Base-by-base conservation (phyloP, 2,329 filamentous ascomycete genomes). In the Colletotrichum aenigma region DNA sequence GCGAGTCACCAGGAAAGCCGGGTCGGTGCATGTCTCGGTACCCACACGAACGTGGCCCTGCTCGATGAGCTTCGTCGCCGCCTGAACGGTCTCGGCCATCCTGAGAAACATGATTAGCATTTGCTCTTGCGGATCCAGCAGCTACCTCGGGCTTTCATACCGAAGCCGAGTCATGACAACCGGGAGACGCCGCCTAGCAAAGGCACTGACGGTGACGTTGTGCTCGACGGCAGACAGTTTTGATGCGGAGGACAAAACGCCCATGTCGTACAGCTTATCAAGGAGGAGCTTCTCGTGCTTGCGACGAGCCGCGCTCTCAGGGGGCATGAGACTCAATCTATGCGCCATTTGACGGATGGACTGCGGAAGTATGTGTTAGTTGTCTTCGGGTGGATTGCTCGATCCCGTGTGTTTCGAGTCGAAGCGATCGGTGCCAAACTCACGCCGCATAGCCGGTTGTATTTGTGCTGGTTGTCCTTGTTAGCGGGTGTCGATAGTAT, bases 31-130 rank as follows among this genome's bases (percentile, higher is more conserved):
- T 2, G 96, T 94, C 82, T 98, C 95, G 0, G 95, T 96, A 15
- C 96, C 96, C 2, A 98, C 95, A 64, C 96, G 90, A 5, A 98
- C 96, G 83, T 98, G 96, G 8, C 96, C 96, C 82, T 98, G 95
- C 88, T 98, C 96, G 74, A 98, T 94, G 85, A 98, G 94, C 80
- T 95, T 96, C 9, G 92, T 94, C 52, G 94, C 94, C 38, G 95
- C 94, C 83, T 94, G 93, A 52, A 98, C 93, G 69, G 93, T 96
- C 88, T 98, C 95, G 48, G 96, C 94, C 97, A 99, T 98, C 78
- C 74, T 76, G 48, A 28, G 55, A 36, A n/a, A 30, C 56, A 32
- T 28, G 30, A 21, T 73, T 58, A 76, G 73, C 64, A 58, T 68
- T 28, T 21, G 7, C 21, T 28, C 7, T 26, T 26, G 16, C 30